These are phyloP conservation scores for Pythium myriotylum DNA, from an alignment of 352 stramenopile genomes.

Conservation along the genomic window DNA sequence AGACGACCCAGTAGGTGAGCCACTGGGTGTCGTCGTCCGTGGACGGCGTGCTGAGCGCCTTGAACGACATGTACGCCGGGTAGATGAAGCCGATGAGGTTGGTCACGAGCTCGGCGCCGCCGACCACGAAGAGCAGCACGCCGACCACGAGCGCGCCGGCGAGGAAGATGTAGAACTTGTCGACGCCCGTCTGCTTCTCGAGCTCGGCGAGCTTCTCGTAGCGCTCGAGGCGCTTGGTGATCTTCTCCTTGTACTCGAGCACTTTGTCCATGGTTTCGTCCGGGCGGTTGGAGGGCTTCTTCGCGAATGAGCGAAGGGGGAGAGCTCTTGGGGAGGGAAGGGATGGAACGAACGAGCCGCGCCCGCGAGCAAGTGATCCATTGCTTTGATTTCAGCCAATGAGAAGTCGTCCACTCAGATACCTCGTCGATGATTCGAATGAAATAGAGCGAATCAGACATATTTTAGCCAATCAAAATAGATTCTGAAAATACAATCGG, in stretches of 20 bases:
- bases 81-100: constrained; percentile 89
- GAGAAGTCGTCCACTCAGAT: not conserved
- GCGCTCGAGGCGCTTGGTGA: constrained; percentile 74
- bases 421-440: constrained; percentile 1
- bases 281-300: constrained; percentile 13
- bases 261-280: constrained; percentile 74
- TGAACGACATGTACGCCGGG: constrained; percentile 89
- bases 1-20: constrained; percentile 95
- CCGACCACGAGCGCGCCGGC: constrained; percentile 45
- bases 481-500: constrained; percentile 16
- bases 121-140: constrained; percentile 78
- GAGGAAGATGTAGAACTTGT: constrained; percentile 90
- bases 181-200: constrained; percentile 83
- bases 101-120: constrained; percentile 76
- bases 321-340: constrained; percentile 6
- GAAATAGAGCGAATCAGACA: constrained; percentile 1
- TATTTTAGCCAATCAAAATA: constrained; percentile 27
- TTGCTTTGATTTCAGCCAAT: constrained; percentile 14
- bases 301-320: constrained; percentile 19
- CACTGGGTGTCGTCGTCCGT: constrained; percentile 86
- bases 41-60: constrained; percentile 77
- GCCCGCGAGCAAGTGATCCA: constrained; percentile 21
- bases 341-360: constrained; percentile 16
- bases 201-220: constrained; percentile 85
- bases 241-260: constrained; percentile 84